These are phyloP conservation scores for Logfia minima DNA, from an alignment of 129 eudicot species.

Conservation along the genomic window DNA sequence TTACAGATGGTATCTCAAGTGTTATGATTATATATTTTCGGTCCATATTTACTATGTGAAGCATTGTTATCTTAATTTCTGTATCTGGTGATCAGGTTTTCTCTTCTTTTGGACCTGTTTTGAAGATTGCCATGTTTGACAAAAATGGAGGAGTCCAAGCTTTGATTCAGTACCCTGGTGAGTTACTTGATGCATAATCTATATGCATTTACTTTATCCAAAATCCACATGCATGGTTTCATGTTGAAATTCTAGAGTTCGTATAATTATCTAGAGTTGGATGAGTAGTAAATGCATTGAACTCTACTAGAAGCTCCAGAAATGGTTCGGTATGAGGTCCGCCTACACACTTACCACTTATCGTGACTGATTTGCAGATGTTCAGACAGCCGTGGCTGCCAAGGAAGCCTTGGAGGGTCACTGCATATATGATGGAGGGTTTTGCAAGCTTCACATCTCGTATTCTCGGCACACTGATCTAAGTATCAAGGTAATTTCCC, in stretches of 20 bases:
- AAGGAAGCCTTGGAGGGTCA: constrained; percentile 96
- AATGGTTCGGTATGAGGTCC: background rate
- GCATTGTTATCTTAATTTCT: background rate
- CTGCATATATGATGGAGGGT: constrained; percentile 97
- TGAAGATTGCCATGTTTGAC: constrained; percentile 98
- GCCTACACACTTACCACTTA: background rate
- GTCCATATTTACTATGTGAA: background rate
- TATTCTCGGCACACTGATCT: constrained; percentile 97
- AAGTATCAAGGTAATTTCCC: constrained; percentile 69
- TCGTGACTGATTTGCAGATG: constrained; percentile 50
- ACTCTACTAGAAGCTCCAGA: background rate
- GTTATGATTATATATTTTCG: background rate
- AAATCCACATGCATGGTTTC: constrained; percentile 1
- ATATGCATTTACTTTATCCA: background rate
- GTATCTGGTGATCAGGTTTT: constrained; percentile 58
- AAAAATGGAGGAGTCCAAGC: constrained; percentile 98
- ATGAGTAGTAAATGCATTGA: background rate
- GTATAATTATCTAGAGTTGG: background rate
- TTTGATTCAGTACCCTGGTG: constrained; percentile 91
- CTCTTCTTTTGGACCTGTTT: constrained; percentile 84
- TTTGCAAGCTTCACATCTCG: constrained; percentile 90
- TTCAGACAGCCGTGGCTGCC: constrained; percentile 86
- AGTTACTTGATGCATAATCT: background rate
- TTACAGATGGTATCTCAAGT: constrained; percentile 62
- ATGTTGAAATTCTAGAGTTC: background rate